Percentiles rank a stretch among this genome's conserved stretches.
These are phyloP conservation scores for Niebla homalea DNA, from an alignment of 495 filamentous ascomycete species.

Conservation along the genomic window DNA sequence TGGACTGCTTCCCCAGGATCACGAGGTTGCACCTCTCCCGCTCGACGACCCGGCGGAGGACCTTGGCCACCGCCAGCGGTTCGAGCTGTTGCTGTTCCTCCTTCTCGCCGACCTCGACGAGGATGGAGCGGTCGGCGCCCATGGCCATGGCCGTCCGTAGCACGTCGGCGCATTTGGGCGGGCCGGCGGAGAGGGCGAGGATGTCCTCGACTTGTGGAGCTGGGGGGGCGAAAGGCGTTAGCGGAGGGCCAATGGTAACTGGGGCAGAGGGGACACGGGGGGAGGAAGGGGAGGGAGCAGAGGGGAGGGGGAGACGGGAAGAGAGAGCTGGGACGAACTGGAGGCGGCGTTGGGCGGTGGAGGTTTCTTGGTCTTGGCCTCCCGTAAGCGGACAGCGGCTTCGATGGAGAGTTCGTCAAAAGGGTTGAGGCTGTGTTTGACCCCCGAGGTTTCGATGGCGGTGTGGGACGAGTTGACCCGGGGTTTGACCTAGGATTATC, in stretches of 20 bases:
- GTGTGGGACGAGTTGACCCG: conserved; percentile 94
- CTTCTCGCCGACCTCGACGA: conserved; percentile 55
- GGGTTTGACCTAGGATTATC: conserved; percentile 92
- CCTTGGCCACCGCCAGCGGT: conserved; percentile 80
- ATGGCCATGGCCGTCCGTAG: conserved; percentile 96
- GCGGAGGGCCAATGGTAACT: conserved; percentile 7
- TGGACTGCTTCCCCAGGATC: conserved; percentile 90
- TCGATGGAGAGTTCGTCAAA: conserved; percentile 98
- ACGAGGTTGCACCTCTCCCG: conserved; percentile 81
- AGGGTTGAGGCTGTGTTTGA: conserved; percentile 97
- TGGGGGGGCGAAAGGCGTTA: too few species aligned
- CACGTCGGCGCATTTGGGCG: conserved; percentile 70
- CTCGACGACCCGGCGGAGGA: conserved; percentile 63
- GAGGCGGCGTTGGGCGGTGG: conserved; percentile 11
- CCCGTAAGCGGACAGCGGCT: conserved; percentile 85
- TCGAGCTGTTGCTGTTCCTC: conserved; percentile 46
- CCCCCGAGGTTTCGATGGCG: conserved; percentile 75
- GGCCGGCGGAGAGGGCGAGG: conserved; percentile 75
- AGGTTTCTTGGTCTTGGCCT: conserved; percentile 46
- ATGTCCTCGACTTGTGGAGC: conserved; percentile 64
- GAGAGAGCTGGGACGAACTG: too few species aligned
- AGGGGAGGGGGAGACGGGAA: too few species aligned
- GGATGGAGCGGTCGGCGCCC: conserved; percentile 86
- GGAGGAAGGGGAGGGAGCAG: conserved; percentile 4
- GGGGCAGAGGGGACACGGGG: conserved; percentile 25